Evolutionary conservation across 495 filamentous ascomycete genomes (phyloP).

Genomic region (Aspergillus baeticus): DNA sequence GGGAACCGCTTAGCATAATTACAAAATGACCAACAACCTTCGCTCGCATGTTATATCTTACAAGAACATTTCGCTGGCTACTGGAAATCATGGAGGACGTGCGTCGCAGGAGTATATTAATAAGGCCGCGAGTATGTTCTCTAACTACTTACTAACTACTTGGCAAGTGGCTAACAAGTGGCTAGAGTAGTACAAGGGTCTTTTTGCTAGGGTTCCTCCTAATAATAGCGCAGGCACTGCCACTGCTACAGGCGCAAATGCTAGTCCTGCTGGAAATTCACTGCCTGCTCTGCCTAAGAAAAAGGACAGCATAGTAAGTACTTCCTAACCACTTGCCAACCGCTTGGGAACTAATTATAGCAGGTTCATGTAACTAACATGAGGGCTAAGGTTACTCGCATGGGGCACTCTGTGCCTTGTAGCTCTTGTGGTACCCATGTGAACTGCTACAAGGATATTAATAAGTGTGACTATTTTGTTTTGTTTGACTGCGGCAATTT

Average conservation of each 20-base stretch:
- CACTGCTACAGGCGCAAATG: not conserved
- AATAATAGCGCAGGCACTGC: not conserved
- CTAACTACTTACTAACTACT: too few species aligned
- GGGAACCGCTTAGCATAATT: not conserved
- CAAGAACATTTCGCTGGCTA: not conserved
- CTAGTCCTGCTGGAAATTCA: not conserved
- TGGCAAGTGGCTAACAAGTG: not conserved
- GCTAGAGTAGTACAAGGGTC: not conserved
- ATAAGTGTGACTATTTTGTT: not conserved
- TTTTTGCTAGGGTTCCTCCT: not conserved
- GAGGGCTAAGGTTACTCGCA: not conserved
- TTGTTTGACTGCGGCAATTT: not conserved
- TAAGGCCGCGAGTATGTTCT: not conserved
- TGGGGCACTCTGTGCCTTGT: not conserved
- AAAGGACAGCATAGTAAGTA: conserved; percentile 1
- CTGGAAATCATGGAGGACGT: not conserved
- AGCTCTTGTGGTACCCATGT: not conserved
- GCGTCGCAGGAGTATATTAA: not conserved
- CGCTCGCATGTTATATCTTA: not conserved
- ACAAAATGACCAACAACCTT: not conserved
- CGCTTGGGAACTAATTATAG: not conserved
- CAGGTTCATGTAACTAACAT: not conserved
- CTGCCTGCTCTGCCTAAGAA: not conserved
- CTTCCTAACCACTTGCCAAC: not conserved
- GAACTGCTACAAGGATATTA: not conserved